Conservation (phyloP, 1,139 yeast species). For the Meyerozyma athensensis region DNA sequence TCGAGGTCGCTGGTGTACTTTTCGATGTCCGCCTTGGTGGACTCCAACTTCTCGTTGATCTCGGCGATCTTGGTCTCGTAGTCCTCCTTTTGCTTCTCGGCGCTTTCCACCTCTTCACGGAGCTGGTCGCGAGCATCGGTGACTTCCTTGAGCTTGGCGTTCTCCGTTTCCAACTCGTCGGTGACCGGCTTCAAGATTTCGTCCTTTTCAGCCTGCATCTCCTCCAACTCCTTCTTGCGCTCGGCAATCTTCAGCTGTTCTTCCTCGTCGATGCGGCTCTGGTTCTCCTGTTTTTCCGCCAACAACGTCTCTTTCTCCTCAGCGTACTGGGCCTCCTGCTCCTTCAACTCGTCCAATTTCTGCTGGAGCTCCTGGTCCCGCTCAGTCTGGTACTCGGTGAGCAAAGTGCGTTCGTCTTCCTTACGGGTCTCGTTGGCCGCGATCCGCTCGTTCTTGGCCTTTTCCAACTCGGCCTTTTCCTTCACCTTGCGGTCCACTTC, state of each 20-base stretch:
- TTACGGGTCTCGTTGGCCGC: conserved; percentile 37
- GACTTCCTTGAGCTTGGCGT: conserved; percentile 33
- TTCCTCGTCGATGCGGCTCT: conserved; percentile 38
- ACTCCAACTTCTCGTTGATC: conserved; percentile 33
- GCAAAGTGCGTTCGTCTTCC: conserved; percentile 36
- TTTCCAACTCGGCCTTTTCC: conserved; percentile 35
- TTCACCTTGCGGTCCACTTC: conserved; percentile 48
- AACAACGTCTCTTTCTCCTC: conserved; percentile 36
- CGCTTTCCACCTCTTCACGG: conserved; percentile 29
- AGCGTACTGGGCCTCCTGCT: conserved; percentile 28
- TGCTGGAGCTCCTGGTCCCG: conserved; percentile 34
- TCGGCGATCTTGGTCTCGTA: conserved; percentile 31
- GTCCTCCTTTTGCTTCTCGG: conserved; percentile 30
- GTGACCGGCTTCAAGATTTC: conserved; percentile 37
- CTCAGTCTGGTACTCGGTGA: conserved; percentile 25
- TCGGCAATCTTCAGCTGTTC: conserved; percentile 37
- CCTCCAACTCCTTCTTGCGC: conserved; percentile 40
- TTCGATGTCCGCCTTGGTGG: conserved; percentile 36
- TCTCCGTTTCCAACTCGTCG: conserved; percentile 38
- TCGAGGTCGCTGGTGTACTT: conserved; percentile 28
- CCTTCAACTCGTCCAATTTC: conserved; percentile 32
- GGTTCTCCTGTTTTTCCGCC: conserved; percentile 36
- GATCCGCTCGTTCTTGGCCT: conserved; percentile 35
- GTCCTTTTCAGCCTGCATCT: conserved; percentile 43
- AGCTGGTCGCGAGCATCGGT: conserved; percentile 37